Evolutionary conservation across 768 basidiomycete species (phyloP).

Genomic region (Boletus vermiculosoides): DNA sequence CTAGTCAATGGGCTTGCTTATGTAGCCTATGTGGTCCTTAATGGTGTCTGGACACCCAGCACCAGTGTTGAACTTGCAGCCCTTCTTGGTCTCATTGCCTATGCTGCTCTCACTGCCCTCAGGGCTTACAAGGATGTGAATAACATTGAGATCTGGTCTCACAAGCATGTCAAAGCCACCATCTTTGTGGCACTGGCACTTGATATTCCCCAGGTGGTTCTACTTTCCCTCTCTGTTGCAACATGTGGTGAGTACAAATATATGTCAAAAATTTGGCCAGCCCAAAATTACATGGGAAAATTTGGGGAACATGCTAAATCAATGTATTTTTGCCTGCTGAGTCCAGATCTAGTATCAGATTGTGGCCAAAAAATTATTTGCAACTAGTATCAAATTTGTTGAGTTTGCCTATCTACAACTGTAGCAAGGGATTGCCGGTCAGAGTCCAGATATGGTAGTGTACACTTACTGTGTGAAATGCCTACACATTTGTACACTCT

Average conservation of each 20-base stretch:
- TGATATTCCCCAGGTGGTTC: slow-evolving; percentile 58
- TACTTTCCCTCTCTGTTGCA: slow-evolving; percentile 44
- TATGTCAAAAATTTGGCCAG: background rate
- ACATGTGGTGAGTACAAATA: slow-evolving; percentile 34
- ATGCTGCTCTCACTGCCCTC: slow-evolving; percentile 67
- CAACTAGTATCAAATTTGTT: too few species aligned
- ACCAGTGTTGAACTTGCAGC: slow-evolving; percentile 69
- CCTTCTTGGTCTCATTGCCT: slow-evolving; percentile 65
- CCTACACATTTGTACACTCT: too few species aligned
- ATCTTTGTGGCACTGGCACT: slow-evolving; percentile 53
- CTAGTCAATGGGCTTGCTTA: slow-evolving; percentile 79
- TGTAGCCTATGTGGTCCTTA: slow-evolving; percentile 61
- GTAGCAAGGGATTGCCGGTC: too few species aligned
- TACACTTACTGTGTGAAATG: too few species aligned
- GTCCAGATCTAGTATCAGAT: too few species aligned
- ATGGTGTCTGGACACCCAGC: slow-evolving; percentile 59
- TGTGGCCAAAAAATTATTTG: too few species aligned
- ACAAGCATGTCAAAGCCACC: slow-evolving; percentile 54
- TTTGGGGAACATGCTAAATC: too few species aligned
- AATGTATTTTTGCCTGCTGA: too few species aligned
- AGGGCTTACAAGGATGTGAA: slow-evolving; percentile 79
- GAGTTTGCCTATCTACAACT: too few species aligned
- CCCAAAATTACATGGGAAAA: too few species aligned
- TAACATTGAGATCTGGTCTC: slow-evolving; percentile 68
- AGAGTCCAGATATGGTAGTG: too few species aligned